Evolutionary conservation across 2,329 filamentous ascomycete genomes (phyloP), one percentile per base, ranked within the genome.

Genomic region (Fusarium albosuccineum): DNA sequence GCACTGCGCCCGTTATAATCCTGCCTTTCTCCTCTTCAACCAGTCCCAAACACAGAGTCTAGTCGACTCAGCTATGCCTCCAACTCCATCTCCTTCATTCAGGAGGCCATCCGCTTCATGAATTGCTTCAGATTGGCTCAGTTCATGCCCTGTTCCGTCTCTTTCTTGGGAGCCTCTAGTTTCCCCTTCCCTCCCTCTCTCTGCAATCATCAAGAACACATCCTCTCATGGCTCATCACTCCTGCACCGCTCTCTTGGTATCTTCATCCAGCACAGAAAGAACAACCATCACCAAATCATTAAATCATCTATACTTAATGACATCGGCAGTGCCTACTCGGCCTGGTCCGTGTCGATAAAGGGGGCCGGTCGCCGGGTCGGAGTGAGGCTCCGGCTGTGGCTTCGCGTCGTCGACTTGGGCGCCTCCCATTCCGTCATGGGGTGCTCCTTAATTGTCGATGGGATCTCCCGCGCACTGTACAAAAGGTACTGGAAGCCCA

Each of bases 401-500:
- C 60, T 59, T 41, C 68, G 66, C 14, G 61, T 66, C 11, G 57
- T 62, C 29, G 57, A 77, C 51, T 73, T 76, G n/a, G 71, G 68
- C 56, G 66, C 55, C 30, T 76, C 65, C 76, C 76, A 78, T 30
- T 81, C 76, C 56, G 73, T 70, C 76, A 80, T 72, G 13, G 76
- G 73, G 45, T 81, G 77, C 50, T 77, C 77, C 72, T 83, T 83
- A 53, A 79, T 67, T 40, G 70, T 69, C 13, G 73, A 67, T 5
- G 74, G 65, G 14, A 59, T 63, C 50, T 75, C 81, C 6, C 85
- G 84, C 50, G 85, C 82, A 10, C 89, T 89, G 76, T 91, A 94
- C 79, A 90, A 82, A 72, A 86, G 85, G 78, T 92, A 95, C 76
- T 96, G 92, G 14, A 91, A 77, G 2, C 92, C 92, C 45, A 96